Evolutionary conservation across 805 yeast genomes (phyloP).

Genomic region (Schizosaccharomyces cryophilus): DNA sequence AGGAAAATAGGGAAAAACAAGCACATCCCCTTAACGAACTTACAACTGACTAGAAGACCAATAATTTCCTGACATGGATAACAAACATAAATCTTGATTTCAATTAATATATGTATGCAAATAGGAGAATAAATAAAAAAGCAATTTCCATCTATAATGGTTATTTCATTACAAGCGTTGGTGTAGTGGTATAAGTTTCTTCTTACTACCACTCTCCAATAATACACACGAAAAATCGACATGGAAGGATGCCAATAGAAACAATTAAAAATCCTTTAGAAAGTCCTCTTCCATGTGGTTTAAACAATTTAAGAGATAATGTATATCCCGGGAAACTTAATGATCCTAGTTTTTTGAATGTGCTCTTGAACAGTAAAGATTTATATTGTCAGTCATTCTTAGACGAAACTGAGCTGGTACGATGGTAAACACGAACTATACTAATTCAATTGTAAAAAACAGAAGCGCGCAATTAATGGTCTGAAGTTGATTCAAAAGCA

Average conservation of each 20-base stretch:
- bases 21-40: neutral
- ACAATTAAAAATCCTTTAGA: neutral
- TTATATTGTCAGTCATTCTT: neutral
- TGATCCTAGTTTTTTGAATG: neutral
- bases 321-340: neutral
- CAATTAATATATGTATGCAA: neutral
- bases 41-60: neutral
- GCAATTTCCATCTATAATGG: neutral
- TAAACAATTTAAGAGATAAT: neutral
- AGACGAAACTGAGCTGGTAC: neutral
- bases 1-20: neutral
- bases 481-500: neutral
- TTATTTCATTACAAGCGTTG: neutral
- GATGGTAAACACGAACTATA: neutral
- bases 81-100: neutral
- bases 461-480: neutral
- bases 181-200: neutral
- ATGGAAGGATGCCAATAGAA: neutral
- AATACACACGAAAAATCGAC: neutral
- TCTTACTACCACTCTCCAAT: neutral
- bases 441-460: neutral
- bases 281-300: neutral
- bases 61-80: neutral
- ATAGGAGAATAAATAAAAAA: neutral
- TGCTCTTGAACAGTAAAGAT: neutral